phyloP scores from a whole-genome alignment of 148 eudicot species.

The Amaranthus palmeri region DNA sequence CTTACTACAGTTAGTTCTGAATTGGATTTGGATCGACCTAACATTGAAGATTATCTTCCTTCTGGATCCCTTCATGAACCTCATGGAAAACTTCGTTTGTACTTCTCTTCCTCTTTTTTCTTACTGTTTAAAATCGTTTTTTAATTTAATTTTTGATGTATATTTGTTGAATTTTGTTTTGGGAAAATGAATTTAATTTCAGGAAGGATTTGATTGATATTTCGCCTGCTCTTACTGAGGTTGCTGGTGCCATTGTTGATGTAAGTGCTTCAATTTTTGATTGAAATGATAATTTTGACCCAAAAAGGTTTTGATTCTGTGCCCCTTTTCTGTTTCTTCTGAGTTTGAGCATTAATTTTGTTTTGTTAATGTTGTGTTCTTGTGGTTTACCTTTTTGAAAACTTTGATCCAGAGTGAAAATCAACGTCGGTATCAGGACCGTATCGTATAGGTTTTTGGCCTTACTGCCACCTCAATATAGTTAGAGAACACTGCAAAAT shows the following conservation, averaged over 20 bases:
- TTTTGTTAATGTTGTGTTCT: background rate
- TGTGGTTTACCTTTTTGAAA: background rate
- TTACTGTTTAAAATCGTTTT: background rate
- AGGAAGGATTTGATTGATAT: slow-evolving; percentile 91
- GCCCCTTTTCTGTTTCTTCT: background rate
- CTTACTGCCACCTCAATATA: too few species aligned
- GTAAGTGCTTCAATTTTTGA: slow-evolving; percentile 33
- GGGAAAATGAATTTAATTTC: background rate
- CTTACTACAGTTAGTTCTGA: slow-evolving; percentile 45
- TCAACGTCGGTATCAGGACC: too few species aligned
- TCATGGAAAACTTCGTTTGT: slow-evolving; percentile 70
- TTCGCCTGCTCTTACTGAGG: slow-evolving; percentile 84
- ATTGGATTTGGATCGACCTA: slow-evolving; percentile 86
- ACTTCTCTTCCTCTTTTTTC: slow-evolving; percentile 13
- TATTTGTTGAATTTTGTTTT: background rate
- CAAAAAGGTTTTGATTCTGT: background rate
- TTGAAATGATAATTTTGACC: background rate
- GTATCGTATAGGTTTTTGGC: too few species aligned
- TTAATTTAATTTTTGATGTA: background rate
- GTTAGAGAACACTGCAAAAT: too few species aligned
- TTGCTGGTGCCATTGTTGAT: slow-evolving; percentile 95
- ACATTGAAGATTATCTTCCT: slow-evolving; percentile 85
- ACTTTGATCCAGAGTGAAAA: background rate
- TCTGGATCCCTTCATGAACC: slow-evolving; percentile 63
- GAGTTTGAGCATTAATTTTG: background rate